Percentiles rank a stretch among this genome's conserved stretches.
phyloP scores from a whole-genome alignment of 345 rosid species.

The Gossypium anomalum region DNA sequence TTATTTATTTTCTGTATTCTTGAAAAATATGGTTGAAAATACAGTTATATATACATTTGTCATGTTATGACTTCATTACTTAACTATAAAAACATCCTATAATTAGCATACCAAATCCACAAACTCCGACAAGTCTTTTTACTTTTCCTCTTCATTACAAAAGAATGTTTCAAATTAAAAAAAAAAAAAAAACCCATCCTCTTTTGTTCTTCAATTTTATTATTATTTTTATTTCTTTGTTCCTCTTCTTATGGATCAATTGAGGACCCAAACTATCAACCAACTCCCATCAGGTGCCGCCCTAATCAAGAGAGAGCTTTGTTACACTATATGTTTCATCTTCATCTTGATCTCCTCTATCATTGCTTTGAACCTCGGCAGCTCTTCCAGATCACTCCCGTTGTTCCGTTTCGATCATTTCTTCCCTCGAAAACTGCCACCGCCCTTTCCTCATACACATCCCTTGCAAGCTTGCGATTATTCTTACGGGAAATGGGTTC shows the following conservation, averaged over 20 bases:
- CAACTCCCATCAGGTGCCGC: constrained; percentile 19
- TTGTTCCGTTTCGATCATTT: constrained; percentile 25
- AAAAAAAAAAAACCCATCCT: neutral
- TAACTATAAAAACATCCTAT: no score
- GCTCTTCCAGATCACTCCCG: constrained; percentile 12
- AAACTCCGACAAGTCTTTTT: neutral
- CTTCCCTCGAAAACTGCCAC: neutral
- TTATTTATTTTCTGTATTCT: no score
- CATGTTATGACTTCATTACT: no score
- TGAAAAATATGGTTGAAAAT: neutral
- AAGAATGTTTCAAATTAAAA: constrained; percentile 12
- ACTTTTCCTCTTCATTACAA: neutral
- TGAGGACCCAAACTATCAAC: constrained; percentile 12
- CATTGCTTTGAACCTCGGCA: constrained; percentile 21
- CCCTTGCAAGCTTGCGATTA: constrained; percentile 41
- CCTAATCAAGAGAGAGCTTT: constrained; percentile 35
- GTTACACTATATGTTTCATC: constrained; percentile 24
- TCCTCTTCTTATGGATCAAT: constrained; percentile 34
- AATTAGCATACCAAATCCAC: neutral
- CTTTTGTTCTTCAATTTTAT: neutral
- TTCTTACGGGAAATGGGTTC: constrained; percentile 66
- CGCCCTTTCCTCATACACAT: neutral
- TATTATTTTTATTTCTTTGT: neutral
- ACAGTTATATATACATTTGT: neutral
- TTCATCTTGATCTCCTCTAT: constrained; percentile 34